These are phyloP conservation scores for Amauroascus niger DNA, from an alignment of 2,329 filamentous ascomycete species.

Conservation along the genomic window DNA sequence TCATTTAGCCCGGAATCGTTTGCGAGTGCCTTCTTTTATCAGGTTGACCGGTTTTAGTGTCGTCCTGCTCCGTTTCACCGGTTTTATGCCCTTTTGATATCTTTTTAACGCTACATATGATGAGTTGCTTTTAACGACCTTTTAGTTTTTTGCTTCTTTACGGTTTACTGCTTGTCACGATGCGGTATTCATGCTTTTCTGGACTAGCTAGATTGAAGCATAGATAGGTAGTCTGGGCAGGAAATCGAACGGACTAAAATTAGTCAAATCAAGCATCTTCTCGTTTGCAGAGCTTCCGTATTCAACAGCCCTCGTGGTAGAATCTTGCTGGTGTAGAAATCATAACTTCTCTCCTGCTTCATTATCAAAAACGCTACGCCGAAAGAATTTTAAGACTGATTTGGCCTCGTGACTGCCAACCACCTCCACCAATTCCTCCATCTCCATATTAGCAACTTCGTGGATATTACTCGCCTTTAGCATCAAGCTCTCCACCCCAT, in stretches of 20 bases:
- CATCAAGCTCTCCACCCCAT: conserved; percentile 64
- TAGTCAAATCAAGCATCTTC: not conserved
- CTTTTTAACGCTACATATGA: conserved; percentile 2
- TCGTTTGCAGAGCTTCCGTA: not conserved
- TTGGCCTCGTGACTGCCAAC: conserved; percentile 69
- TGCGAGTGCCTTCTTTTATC: not conserved
- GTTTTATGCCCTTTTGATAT: not conserved
- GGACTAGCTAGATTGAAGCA: conserved; percentile 3
- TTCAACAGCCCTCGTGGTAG: not conserved
- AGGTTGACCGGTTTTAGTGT: not conserved
- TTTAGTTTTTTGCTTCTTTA: not conserved
- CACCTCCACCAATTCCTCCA: conserved; percentile 59
- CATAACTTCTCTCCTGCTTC: conserved; percentile 6
- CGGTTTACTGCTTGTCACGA: conserved; percentile 1
- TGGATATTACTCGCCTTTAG: conserved; percentile 64
- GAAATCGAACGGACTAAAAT: conserved; percentile 6
- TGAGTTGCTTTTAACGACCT: conserved; percentile 6
- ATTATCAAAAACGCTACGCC: conserved; percentile 49
- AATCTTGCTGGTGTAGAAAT: not conserved
- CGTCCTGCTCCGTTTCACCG: not conserved
- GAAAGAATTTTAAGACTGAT: conserved; percentile 74
- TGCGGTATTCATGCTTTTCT: conserved; percentile 2
- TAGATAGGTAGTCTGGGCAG: conserved; percentile 13
- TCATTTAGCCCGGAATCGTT: not conserved
- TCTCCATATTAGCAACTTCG: conserved; percentile 79